These are phyloP conservation scores for Globisporangium echinulatum DNA, from an alignment of 352 stramenopile genomes.

Conservation along the genomic window DNA sequence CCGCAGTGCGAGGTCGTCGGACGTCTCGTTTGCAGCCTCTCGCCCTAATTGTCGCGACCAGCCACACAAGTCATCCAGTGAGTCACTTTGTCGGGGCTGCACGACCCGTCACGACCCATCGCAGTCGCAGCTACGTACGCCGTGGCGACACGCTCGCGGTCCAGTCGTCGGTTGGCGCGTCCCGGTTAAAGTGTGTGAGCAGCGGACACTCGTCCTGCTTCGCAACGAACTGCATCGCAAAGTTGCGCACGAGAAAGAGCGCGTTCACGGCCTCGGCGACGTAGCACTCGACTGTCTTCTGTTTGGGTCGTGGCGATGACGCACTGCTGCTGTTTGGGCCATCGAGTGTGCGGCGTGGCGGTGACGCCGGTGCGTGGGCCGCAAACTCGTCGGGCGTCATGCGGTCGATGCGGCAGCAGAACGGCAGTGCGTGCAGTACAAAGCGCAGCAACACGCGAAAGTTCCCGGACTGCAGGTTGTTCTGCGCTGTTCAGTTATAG, in stretches of 20 bases:
- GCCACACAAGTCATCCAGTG: too few species aligned
- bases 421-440: conserved; percentile 44
- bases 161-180: conserved; percentile 19
- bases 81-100: too few species aligned
- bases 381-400: conserved; percentile 48
- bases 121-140: conserved; percentile 12
- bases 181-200: conserved; percentile 58
- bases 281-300: conserved; percentile 32
- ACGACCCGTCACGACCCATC: too few species aligned
- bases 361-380: conserved; percentile 16
- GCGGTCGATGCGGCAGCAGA: conserved; percentile 47
- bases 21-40: conserved; percentile 14
- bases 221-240: conserved; percentile 67
- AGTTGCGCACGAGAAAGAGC: conserved; percentile 68
- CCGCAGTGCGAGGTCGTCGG: conserved; percentile 51
- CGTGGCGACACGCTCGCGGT: conserved; percentile 21
- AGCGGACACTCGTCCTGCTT: conserved; percentile 56
- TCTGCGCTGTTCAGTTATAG: conserved; percentile 27
- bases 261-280: conserved; percentile 56
- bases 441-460: conserved; percentile 68
- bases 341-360: not conserved
- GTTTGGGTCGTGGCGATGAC: too few species aligned
- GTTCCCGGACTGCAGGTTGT: conserved; percentile 67
- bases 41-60: conserved; percentile 13
- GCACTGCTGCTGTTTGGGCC: too few species aligned